Evolutionary conservation across 2,329 filamentous ascomycete genomes (phyloP).

Genomic region (Ramichloridium luteum): DNA sequence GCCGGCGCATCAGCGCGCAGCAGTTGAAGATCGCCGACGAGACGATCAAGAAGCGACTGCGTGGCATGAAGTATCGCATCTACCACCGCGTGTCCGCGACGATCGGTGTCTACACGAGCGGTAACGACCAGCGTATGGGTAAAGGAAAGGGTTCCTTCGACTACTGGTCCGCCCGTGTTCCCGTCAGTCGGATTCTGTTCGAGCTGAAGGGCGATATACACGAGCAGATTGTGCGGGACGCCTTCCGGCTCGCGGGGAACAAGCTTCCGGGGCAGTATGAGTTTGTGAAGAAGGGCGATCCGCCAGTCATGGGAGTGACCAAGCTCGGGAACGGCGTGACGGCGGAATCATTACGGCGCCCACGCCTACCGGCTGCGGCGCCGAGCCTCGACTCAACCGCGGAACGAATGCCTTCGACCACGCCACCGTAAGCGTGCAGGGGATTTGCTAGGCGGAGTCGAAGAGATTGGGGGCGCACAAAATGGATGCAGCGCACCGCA

Average conservation of each 20-base stretch:
- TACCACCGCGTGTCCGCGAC: conserved; percentile 88
- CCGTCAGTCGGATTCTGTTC: conserved; percentile 83
- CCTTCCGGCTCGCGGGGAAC: conserved; percentile 83
- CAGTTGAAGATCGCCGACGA: conserved; percentile 87
- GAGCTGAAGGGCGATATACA: conserved; percentile 86
- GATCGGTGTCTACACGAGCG: conserved; percentile 87
- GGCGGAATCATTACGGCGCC: conserved; percentile 68
- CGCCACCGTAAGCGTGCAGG: conserved; percentile 10
- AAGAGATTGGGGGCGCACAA: too few species aligned
- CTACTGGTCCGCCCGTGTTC: conserved; percentile 83
- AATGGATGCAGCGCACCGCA: too few species aligned
- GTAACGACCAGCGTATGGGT: conserved; percentile 97
- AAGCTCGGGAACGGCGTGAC: conserved; percentile 74
- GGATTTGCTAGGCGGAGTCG: too few species aligned
- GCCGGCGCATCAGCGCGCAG: conserved; percentile 75
- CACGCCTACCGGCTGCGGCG: conserved; percentile 31
- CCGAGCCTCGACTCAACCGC: conserved; percentile 19
- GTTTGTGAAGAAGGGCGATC: conserved; percentile 85
- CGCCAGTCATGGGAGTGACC: conserved; percentile 81
- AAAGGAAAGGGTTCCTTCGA: conserved; percentile 98
- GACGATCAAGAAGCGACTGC: conserved; percentile 75
- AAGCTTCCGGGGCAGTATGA: conserved; percentile 89
- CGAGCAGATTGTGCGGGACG: conserved; percentile 88
- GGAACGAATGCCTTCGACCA: conserved; percentile 17
- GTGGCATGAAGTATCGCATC: conserved; percentile 82